A percentile compares a stretch with the other conserved stretches of the same genome.
Conservation (phyloP, 345 rosid species). For the Orychophragmus violaceus region DNA sequence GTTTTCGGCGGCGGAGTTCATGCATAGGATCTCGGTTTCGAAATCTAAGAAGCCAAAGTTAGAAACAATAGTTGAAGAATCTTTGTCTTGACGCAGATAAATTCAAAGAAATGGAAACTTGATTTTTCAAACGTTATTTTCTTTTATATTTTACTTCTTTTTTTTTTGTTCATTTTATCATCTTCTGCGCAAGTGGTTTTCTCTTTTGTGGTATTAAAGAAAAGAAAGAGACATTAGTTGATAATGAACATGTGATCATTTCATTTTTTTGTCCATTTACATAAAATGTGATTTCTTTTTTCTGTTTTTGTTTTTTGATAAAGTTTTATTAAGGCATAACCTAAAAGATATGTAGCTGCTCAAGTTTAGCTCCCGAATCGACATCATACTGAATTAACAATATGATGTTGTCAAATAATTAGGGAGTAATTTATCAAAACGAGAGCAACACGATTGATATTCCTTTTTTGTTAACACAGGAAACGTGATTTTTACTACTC, state of each 20-base stretch:
- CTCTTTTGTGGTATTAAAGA: constrained; percentile 26
- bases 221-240: constrained; percentile 21
- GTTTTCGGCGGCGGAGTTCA: constrained; percentile 47
- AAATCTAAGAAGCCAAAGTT: constrained; percentile 76
- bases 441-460: constrained; percentile 48
- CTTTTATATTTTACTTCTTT: too few species aligned
- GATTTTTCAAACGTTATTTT: background rate
- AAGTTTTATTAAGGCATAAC: background rate
- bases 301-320: too few species aligned
- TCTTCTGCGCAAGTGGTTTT: constrained; percentile 16
- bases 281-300: background rate
- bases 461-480: too few species aligned
- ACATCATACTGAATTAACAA: background rate
- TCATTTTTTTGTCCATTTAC: background rate
- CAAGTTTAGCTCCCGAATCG: constrained; percentile 22
- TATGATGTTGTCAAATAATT: background rate
- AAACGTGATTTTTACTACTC: background rate
- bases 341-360: constrained; percentile 40
- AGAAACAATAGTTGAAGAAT: constrained; percentile 71
- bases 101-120: background rate
- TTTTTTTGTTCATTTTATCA: background rate
- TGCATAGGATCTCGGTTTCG: constrained; percentile 52
- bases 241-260: constrained; percentile 13
- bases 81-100: constrained; percentile 11
- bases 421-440: background rate